Base-by-base conservation (phyloP, 179 eudicot genomes). In the Silene vulgaris region DNA sequence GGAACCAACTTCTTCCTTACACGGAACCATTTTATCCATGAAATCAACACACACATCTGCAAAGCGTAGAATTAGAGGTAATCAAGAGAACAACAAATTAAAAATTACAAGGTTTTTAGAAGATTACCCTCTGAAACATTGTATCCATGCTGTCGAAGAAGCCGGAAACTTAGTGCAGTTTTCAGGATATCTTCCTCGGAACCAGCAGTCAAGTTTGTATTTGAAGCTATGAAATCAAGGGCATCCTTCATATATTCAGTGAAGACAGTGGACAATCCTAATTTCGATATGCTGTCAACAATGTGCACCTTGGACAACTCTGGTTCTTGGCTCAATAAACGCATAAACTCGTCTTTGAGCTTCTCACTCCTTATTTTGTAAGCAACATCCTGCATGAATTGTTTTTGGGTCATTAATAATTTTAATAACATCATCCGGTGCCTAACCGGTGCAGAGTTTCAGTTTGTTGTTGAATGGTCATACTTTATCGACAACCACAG, bases 71-170 rank as follows among this genome's bases (percentile, higher is more conserved):
- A 28, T 28, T 0, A 0, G 1, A 28, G 30, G 30, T 28, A 28
- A 28, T 2, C 30, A 30, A 30, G 35, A 30, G 35, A 30, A 30
- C 35, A 30, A 0, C 0, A 30, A 2, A 30, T 3, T 30, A 3
- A 30, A 30, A 30, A 1, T 30, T 30, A 30, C 2, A 30, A 2
- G 4, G 35, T 30, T 30, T 0, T 4, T 1, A 48, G 14, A 8
- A 48, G 13, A 9, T 8, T 48, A 48, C 54, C 54, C 11, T 78
- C 65, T 1, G 87, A 63, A 70, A 82, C 68, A 11, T 16, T 14
- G 67, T 65, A 73, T n/a, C 85, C 85, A 60, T 82, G 75, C 29
- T 82, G 85, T 74, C 87, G 78, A 43, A 80, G 83, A 76, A 80
- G 80, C 73, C 85, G 65, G 59, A 85, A 85, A 23, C 59, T 54